Percentiles rank a stretch among this genome's conserved stretches.
These are phyloP conservation scores for Linderniella brevidens DNA, from an alignment of 257 asterid genomes.

Conservation along the genomic window DNA sequence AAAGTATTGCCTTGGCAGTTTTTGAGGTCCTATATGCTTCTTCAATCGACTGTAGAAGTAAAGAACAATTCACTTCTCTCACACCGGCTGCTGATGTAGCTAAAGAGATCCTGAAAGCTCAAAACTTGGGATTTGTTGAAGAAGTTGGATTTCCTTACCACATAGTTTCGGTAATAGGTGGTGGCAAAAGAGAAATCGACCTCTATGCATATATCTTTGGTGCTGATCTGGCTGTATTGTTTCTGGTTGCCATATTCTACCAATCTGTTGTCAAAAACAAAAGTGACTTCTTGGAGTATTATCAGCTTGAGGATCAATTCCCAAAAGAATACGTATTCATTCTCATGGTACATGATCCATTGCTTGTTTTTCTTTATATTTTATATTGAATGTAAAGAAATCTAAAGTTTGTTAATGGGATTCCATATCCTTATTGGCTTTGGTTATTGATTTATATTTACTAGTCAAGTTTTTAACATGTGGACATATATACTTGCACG, in stretches of 20 bases:
- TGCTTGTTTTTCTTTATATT: too few species aligned
- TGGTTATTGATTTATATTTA: not conserved
- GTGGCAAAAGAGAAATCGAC: conserved; percentile 91
- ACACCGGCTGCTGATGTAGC: conserved; percentile 98
- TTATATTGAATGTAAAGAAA: too few species aligned
- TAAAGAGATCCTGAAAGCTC: conserved; percentile 60
- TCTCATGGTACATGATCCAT: conserved; percentile 50
- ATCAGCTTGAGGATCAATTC: conserved; percentile 98
- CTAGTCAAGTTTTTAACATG: not conserved
- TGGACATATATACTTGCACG: not conserved
- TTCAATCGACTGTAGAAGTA: conserved; percentile 43
- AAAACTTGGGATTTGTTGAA: conserved; percentile 30
- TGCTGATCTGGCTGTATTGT: conserved; percentile 84
- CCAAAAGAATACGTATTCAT: conserved; percentile 85
- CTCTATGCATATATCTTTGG: conserved; percentile 92
- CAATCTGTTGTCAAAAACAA: conserved; percentile 82
- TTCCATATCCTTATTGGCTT: too few species aligned
- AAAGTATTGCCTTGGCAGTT: conserved; percentile 62
- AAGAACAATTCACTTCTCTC: conserved; percentile 60
- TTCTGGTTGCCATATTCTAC: conserved; percentile 85
- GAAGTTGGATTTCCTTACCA: conserved; percentile 70
- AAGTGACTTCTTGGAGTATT: conserved; percentile 81
- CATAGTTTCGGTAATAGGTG: conserved; percentile 75
- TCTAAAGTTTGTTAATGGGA: too few species aligned
- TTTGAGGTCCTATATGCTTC: conserved; percentile 88